phyloP scores from a whole-genome alignment of 495 filamentous ascomycete species.

The Glonium stellatum region DNA sequence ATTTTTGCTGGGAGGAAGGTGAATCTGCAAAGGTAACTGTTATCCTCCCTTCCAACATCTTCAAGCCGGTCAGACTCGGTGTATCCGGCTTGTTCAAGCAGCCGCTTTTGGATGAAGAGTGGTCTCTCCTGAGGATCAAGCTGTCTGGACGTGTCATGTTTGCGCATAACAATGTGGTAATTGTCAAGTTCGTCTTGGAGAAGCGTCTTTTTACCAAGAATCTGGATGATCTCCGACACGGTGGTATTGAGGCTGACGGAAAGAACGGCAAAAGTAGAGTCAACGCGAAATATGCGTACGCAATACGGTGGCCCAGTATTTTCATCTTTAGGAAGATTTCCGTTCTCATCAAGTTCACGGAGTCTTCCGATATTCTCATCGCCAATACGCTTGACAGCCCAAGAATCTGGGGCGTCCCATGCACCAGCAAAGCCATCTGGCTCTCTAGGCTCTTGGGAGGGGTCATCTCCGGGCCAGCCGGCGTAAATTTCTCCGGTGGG shows the following conservation, averaged over 20 bases:
- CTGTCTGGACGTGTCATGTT: constrained; percentile 82
- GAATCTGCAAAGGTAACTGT: constrained; percentile 93
- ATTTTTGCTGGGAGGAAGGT: constrained; percentile 84
- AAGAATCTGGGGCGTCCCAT: constrained; percentile 91
- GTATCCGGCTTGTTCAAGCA: constrained; percentile 90
- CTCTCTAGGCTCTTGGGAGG: constrained; percentile 28
- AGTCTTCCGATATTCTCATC: constrained; percentile 57
- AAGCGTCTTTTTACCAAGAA: constrained; percentile 85
- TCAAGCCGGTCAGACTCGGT: constrained; percentile 80
- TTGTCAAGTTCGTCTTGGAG: constrained; percentile 82
- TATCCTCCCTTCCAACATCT: constrained; percentile 95
- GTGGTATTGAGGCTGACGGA: constrained; percentile 73
- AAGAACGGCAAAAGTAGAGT: constrained; percentile 88
- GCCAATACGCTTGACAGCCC: constrained; percentile 67
- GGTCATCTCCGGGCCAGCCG: constrained; percentile 45
- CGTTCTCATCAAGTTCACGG: constrained; percentile 54
- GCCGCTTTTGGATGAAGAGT: constrained; percentile 82
- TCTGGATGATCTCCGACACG: constrained; percentile 72
- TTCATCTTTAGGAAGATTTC: constrained; percentile 52
- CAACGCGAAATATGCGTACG: constrained; percentile 90
- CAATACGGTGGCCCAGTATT: constrained; percentile 68
- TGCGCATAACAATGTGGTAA: constrained; percentile 90
- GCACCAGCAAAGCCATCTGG: constrained; percentile 37
- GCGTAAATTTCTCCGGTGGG: constrained; percentile 52
- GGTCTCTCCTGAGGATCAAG: constrained; percentile 72